Evolutionary conservation across 768 basidiomycete species (phyloP).

Genomic region (Podaxis sp.): DNA sequence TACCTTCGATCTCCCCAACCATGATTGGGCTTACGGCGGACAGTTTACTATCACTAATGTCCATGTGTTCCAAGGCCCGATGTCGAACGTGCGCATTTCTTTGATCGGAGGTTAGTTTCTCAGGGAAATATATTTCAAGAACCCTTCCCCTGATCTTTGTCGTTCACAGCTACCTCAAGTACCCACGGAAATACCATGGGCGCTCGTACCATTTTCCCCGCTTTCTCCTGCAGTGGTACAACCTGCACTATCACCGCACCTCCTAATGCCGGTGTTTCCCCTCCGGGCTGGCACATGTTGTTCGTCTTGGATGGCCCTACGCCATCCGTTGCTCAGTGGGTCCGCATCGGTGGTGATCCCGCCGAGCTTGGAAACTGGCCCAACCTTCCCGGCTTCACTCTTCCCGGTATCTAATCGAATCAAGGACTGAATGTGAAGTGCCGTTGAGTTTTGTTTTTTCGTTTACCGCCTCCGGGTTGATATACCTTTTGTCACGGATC

Average conservation of each 20-base stretch:
- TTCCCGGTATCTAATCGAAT: slow-evolving; percentile 50
- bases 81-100: slow-evolving; percentile 50
- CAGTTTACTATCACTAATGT: slow-evolving; percentile 51
- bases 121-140: neutral
- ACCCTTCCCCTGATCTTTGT: slow-evolving; percentile 4
- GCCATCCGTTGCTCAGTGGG: slow-evolving; percentile 71
- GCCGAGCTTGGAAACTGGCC: slow-evolving; percentile 73
- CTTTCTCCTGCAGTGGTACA: slow-evolving; percentile 64
- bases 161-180: slow-evolving; percentile 57
- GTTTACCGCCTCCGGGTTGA: neutral
- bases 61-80: slow-evolving; percentile 41
- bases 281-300: slow-evolving; percentile 76
- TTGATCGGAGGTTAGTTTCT: slow-evolving; percentile 57
- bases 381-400: slow-evolving; percentile 60
- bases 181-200: slow-evolving; percentile 82
- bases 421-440: neutral
- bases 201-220: slow-evolving; percentile 68
- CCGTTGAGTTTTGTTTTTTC: neutral
- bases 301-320: slow-evolving; percentile 79
- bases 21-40: slow-evolving; percentile 63
- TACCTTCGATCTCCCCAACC: slow-evolving; percentile 50
- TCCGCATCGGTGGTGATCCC: slow-evolving; percentile 80
- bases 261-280: slow-evolving; percentile 62
- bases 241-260: slow-evolving; percentile 79
- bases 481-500: neutral